Evolutionary conservation across 2,329 filamentous ascomycete species (phyloP), one percentile per base, ranked within the genome.

Genomic region (Phaeosphaeriaceae sp.): DNA sequence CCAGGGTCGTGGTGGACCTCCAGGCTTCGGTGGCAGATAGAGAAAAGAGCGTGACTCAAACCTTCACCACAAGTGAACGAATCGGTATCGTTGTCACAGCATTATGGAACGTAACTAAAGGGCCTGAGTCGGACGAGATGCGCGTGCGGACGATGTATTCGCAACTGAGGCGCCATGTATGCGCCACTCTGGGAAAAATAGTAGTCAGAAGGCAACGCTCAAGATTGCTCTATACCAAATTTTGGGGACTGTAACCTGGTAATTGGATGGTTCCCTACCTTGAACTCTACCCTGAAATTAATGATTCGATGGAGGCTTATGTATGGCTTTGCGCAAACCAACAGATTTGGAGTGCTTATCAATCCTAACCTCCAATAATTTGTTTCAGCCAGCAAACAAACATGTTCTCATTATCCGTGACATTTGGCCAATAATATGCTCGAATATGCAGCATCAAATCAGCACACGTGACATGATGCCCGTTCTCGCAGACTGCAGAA

Each of bases 1-100:
- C 49, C 51, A 56, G 36, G 62, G 65, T 26, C 58, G 61, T 29
- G 65, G 65, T 40, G 64, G 63, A 21, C 64, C 65, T 21, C 66
- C 66, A 37, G 66, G 65, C 21, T 66, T 58, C 20, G 58, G 58
- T 42, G 60, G 60, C 44, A 60, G 64, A 43, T 68, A 68, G 43
- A 54, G 20, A 20, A 7, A 17, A 16, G 8, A 20, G n/a, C 16
- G 15, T 17, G 15, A 9, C 26, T 40, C 29, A 36, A 34, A 35
- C 8, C n/a, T 26, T 26, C 11, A 11, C 7, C 23, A 8, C 23
- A 26, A 26, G 23, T 7, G 23, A 17, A 15, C 15, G 15, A 23
- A 12, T 16, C 20, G 17, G 12, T 21, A 39, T 13, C 13, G 34
- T 11, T 15, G 12, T 9, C 34, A 36, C 16, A 36, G 34, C 34